These are phyloP conservation scores for Salisapilia sapeloensis DNA, from an alignment of 352 stramenopile species.

Conservation along the genomic window DNA sequence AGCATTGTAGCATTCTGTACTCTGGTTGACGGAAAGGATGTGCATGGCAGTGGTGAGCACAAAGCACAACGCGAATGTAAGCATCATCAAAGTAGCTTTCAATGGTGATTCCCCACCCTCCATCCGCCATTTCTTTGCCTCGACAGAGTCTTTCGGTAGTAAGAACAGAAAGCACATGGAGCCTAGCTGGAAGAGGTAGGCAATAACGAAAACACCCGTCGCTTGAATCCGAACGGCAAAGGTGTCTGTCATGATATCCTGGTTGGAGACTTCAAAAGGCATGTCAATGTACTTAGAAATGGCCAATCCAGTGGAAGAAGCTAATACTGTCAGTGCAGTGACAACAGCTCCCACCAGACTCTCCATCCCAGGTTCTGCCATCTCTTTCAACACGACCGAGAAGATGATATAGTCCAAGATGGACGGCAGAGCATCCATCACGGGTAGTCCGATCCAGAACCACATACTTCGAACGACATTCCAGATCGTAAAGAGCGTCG, in stretches of 20 bases:
- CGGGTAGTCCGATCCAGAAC: conserved; percentile 42
- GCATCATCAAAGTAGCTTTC: too few relatives aligned
- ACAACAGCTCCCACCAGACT: conserved; percentile 15
- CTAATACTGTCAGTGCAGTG: conserved; percentile 26
- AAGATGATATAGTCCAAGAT: conserved; percentile 34
- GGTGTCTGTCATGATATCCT: conserved; percentile 30
- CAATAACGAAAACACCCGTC: conserved; percentile 27
- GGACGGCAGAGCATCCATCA: conserved; percentile 33
- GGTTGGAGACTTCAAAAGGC: conserved; percentile 26
- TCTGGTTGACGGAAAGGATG: too few relatives aligned
- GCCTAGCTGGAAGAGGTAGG: conserved; percentile 27
- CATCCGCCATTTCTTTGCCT: conserved; percentile 6
- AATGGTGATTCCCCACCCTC: too few relatives aligned
- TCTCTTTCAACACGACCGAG: conserved; percentile 21
- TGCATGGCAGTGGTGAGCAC: too few relatives aligned
- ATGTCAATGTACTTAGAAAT: conserved; percentile 46
- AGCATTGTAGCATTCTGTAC: too few relatives aligned
- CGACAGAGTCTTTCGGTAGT: conserved; percentile 16
- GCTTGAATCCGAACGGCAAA: conserved; percentile 16
- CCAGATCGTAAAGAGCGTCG: conserved; percentile 38
- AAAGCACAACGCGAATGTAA: too few relatives aligned
- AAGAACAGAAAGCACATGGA: conserved; percentile 23
- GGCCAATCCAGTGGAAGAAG: conserved; percentile 16
- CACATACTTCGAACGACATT: conserved; percentile 39
- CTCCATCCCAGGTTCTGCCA: conserved; percentile 16